Percentiles rank a stretch among this genome's conserved stretches.
Conservation (phyloP, 495 filamentous ascomycete species). For the Hypomontagnella submonticulosa region DNA sequence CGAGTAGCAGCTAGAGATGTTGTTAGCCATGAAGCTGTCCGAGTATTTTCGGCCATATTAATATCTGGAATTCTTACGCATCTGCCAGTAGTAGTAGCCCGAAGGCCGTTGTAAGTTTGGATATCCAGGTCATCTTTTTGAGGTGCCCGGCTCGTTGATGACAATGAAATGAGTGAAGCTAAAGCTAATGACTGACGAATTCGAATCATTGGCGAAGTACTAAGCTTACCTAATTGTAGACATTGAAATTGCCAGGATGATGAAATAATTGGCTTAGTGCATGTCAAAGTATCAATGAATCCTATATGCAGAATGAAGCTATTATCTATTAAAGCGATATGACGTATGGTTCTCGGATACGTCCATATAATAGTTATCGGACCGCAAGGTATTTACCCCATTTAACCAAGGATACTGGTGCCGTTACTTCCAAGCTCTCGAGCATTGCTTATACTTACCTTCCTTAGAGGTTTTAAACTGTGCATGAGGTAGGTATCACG, state of each 20-base stretch:
- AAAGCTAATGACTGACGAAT: background rate
- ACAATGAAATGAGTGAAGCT: background rate
- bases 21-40: conserved; percentile 14
- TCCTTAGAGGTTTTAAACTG: conserved; percentile 10
- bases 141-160: conserved; percentile 6
- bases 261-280: too few relatives aligned
- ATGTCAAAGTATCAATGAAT: background rate
- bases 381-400: conserved; percentile 34
- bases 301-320: conserved; percentile 10
- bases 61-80: conserved; percentile 65
- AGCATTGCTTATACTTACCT: background rate
- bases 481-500: conserved; percentile 17
- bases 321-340: conserved; percentile 31
- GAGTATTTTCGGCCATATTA: conserved; percentile 1
- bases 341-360: conserved; percentile 6
- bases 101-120: conserved; percentile 69
- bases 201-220: too few relatives aligned
- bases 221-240: too few relatives aligned
- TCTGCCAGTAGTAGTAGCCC: conserved; percentile 76
- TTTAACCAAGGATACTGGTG: conserved; percentile 26
- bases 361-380: conserved; percentile 22
- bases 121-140: conserved; percentile 70
- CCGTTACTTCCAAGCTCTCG: background rate
- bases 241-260: too few relatives aligned
- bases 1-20: conserved; percentile 75